phyloP scores from a whole-genome alignment of 1,284 basidiomycete species.

The Ceratobasidium sp. region DNA sequence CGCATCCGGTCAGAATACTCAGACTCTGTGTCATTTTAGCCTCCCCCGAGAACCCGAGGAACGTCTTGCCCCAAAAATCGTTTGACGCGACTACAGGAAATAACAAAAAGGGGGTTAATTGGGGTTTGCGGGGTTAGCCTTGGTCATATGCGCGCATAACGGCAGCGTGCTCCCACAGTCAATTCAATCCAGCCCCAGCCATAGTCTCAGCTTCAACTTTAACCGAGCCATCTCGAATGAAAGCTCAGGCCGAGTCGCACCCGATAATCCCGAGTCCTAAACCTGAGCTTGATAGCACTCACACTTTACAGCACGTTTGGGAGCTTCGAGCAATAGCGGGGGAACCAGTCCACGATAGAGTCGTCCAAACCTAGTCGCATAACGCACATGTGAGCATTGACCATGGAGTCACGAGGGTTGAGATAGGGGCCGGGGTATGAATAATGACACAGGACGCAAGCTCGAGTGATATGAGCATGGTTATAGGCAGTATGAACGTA shows the following conservation, averaged over 20 bases:
- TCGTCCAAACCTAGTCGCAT: slow-evolving; percentile 72
- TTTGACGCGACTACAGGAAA: slow-evolving; percentile 66
- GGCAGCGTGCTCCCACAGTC: too few species aligned
- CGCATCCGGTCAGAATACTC: slow-evolving; percentile 90
- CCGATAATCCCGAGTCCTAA: slow-evolving; percentile 8
- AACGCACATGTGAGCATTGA: not conserved
- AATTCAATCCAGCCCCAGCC: too few species aligned
- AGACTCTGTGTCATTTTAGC: slow-evolving; percentile 88
- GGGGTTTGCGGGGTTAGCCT: slow-evolving; percentile 18
- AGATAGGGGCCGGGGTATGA: slow-evolving; percentile 46
- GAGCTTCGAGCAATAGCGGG: slow-evolving; percentile 94
- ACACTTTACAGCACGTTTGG: slow-evolving; percentile 98
- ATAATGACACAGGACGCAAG: not conserved
- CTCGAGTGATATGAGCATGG: too few species aligned
- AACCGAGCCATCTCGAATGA: too few species aligned
- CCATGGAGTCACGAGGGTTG: slow-evolving; percentile 1
- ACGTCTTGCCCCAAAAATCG: slow-evolving; percentile 94
- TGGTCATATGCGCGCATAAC: too few species aligned
- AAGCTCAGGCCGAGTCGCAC: slow-evolving; percentile 54
- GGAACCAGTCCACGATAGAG: slow-evolving; percentile 95
- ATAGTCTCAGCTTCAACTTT: slow-evolving; percentile 8
- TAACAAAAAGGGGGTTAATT: not conserved
- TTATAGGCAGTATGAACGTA: slow-evolving; percentile 57
- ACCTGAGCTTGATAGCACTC: slow-evolving; percentile 58
- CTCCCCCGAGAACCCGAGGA: slow-evolving; percentile 68